Evolutionary conservation across 108 stramenopile species (phyloP).

Genomic region (Cyclotella sp.): DNA sequence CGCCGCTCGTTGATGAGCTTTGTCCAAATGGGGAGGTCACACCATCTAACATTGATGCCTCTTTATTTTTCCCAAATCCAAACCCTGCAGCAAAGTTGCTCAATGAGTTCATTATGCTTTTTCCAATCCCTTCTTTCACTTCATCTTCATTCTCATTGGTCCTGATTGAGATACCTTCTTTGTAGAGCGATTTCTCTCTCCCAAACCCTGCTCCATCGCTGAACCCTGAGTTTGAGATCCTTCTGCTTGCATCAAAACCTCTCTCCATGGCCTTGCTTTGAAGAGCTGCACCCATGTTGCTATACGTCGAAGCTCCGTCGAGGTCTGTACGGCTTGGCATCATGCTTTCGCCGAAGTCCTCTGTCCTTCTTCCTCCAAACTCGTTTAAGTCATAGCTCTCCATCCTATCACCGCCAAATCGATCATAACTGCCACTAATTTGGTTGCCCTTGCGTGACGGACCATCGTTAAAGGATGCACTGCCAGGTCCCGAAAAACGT

Average conservation of each 20-base stretch:
- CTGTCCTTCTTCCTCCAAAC: neutral
- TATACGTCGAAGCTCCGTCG: no score
- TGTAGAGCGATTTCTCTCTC: no score
- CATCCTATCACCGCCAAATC: neutral
- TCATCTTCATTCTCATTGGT: neutral
- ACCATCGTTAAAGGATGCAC: neutral
- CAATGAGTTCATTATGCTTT: slow-evolving; percentile 9
- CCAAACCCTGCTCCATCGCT: no score
- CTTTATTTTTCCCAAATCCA: slow-evolving; percentile 4
- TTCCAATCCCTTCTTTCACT: neutral
- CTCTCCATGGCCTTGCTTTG: no score
- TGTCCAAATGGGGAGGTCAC: slow-evolving; percentile 1
- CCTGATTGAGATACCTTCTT: neutral
- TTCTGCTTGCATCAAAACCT: no score
- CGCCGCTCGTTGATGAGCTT: neutral
- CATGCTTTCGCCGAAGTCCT: neutral
- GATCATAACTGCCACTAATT: neutral
- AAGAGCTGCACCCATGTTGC: no score
- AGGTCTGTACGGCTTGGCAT: neutral
- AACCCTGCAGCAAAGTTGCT: slow-evolving; percentile 1
- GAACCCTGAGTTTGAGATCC: no score
- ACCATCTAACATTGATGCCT: neutral
- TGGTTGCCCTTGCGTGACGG: neutral
- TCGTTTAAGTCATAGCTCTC: neutral
- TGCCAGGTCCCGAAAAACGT: neutral